Base-by-base conservation (phyloP, 2,329 filamentous ascomycete genomes). In the Colletotrichum cereale region DNA sequence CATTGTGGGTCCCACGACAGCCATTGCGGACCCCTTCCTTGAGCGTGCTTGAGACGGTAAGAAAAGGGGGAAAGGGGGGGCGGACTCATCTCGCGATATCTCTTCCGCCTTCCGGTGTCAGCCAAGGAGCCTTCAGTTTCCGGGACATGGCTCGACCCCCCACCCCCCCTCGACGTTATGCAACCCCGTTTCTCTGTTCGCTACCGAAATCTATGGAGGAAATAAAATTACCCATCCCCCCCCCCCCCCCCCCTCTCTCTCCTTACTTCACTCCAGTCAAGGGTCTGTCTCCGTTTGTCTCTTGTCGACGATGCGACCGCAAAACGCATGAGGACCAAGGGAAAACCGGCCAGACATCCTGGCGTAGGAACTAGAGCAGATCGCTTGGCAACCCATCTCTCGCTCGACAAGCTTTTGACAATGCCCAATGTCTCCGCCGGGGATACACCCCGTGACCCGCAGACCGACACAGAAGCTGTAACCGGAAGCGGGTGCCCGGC, bases 401-500 rank as follows among this genome's bases (percentile, higher is more conserved):
- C 50, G 6, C 18, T 7, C 38, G 31, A 58, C 42, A 24, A 31
- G 44, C 53, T 44, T 60, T 34, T 10, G 24, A 58, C 26, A 21
- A n/a, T 38, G 29, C 18, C 61, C 38, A 36, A 60, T 36, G 36
- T 40, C 10, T 8, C 4, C 40, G 40, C 40, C 69, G 60, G 65
- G 66, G 58, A 40, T 67, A 24, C 31, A 56, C 56, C 67, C 56
- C 36, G 26, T 31, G n/a, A 47, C 21, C 53, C 50, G 24, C 16
- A 31, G 44, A n/a, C 24, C 58, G 36, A 58, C 42, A 55, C 60
- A 58, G 44, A 24, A 56, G 44, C 50, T 71, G 64, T 53, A 69
- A 69, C 66, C 69, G 66, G 58, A 69, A 57, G 38, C n/a, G 47
- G 47, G 10, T 5, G 42, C 44, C 52, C 66, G 65, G 63, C 34